These are phyloP conservation scores for Theileria sp. DNA, from an alignment of 169 alveolate genomes.

Conservation along the genomic window DNA sequence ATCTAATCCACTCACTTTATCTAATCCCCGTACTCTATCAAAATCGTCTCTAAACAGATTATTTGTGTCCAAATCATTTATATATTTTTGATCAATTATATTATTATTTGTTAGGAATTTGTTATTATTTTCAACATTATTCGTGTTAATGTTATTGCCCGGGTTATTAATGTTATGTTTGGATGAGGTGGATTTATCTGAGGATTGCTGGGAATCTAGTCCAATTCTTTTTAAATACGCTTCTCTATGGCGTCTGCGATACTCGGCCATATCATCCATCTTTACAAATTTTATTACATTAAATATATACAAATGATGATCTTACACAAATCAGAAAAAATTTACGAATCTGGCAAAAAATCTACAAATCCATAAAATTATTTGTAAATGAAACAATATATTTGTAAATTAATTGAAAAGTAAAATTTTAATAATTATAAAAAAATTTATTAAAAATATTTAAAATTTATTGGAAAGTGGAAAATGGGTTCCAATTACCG, in stretches of 20 bases:
- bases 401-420: background rate
- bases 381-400: too few relatives aligned
- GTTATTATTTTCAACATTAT: background rate
- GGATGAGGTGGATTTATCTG: background rate
- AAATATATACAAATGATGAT: background rate
- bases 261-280: conserved; percentile 51
- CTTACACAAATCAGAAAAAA: background rate
- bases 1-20: background rate
- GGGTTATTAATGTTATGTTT: background rate
- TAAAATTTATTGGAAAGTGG: background rate
- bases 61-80: too few relatives aligned
- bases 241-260: conserved; percentile 59
- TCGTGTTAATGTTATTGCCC: too few relatives aligned
- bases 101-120: background rate
- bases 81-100: too few relatives aligned
- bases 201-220: background rate
- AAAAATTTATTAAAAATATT: background rate
- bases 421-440: background rate
- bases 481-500: background rate
- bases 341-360: background rate
- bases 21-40: background rate
- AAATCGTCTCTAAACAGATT: background rate
- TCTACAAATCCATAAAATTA: too few relatives aligned
- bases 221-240: conserved; percentile 53
- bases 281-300: background rate